A percentile compares a stretch with the other conserved stretches of the same genome.
Conservation (phyloP, 257 asterid genomes). For the Gentiana dahurica region DNA sequence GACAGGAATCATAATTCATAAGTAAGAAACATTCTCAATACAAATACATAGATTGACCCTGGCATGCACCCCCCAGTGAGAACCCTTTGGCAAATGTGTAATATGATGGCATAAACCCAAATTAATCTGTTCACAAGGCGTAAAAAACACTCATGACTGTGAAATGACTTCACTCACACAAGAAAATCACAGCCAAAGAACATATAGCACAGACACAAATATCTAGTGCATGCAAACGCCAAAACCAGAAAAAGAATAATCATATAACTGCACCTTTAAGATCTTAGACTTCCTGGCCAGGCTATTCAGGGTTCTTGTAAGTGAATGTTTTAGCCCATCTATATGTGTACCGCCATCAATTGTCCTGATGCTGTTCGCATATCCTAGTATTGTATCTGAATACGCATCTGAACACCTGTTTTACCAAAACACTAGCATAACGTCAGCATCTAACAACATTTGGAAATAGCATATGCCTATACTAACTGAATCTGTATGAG, state of each 20-base stretch:
- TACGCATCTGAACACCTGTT: conserved; percentile 93
- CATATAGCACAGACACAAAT: too few species aligned
- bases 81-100: too few species aligned
- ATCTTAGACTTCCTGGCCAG: conserved; percentile 84
- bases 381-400: conserved; percentile 85
- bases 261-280: conserved; percentile 46
- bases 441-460: background rate
- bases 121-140: too few species aligned
- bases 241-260: background rate
- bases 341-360: conserved; percentile 97
- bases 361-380: conserved; percentile 96
- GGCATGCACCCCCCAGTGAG: too few species aligned
- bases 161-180: too few species aligned
- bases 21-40: too few species aligned
- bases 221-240: too few species aligned
- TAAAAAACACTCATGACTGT: too few species aligned
- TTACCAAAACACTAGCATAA: background rate
- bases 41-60: too few species aligned
- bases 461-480: background rate
- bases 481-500: background rate
- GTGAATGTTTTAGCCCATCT: conserved; percentile 85
- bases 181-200: too few species aligned
- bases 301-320: conserved; percentile 83
- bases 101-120: too few species aligned
- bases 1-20: too few species aligned